Evolutionary conservation across 257 asterid species (phyloP).

Genomic region (Primulina tabacum): DNA sequence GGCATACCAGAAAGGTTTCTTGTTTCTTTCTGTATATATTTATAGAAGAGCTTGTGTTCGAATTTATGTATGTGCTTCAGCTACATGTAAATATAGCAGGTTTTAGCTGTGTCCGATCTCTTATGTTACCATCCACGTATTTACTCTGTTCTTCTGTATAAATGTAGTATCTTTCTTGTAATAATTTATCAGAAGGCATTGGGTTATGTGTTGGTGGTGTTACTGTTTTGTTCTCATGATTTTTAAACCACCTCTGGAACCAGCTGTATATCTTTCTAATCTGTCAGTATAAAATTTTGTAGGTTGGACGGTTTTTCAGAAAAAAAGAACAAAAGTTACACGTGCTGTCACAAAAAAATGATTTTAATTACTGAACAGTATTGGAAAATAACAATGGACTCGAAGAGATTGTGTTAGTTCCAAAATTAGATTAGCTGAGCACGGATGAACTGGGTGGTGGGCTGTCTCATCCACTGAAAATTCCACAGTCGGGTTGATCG

Average conservation of each 20-base stretch:
- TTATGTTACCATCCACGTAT: slow-evolving; percentile 13
- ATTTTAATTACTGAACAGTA: too few relatives aligned
- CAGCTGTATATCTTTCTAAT: neutral
- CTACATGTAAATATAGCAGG: slow-evolving; percentile 29
- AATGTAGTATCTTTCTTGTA: neutral
- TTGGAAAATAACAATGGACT: too few relatives aligned
- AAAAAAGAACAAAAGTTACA: too few relatives aligned
- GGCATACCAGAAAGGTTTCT: slow-evolving; percentile 25
- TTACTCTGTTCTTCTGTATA: neutral
- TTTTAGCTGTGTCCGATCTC: slow-evolving; percentile 14
- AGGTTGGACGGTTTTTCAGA: too few relatives aligned
- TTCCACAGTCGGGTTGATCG: too few relatives aligned
- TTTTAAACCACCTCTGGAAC: neutral
- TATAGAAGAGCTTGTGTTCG: neutral
- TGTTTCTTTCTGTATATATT: slow-evolving; percentile 15
- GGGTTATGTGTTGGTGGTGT: neutral
- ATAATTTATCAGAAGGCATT: neutral
- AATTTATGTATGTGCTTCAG: slow-evolving; percentile 20
- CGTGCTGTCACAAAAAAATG: too few relatives aligned
- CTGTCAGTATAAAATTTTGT: too few relatives aligned
- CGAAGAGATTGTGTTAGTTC: too few relatives aligned
- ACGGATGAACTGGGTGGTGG: too few relatives aligned
- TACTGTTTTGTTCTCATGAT: neutral
- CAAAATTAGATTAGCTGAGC: too few relatives aligned
- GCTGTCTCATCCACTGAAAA: too few relatives aligned